Evolutionary conservation across 1,284 basidiomycete species (phyloP), one percentile per base, ranked within the genome.

Genomic region (Fistulina hepatica): DNA sequence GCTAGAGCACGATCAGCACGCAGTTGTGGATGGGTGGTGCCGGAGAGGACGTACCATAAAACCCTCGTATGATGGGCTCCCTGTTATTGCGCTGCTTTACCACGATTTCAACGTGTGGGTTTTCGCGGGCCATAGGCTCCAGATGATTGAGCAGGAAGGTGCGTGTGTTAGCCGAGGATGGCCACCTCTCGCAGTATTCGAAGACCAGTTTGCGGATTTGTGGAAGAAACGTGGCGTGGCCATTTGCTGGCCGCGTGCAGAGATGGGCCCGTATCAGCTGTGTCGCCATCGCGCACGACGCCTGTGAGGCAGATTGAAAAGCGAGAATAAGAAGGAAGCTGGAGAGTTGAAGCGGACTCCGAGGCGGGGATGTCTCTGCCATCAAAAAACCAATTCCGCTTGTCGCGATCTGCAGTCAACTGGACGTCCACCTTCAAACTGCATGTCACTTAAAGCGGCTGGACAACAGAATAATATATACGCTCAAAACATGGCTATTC

Each of bases 91-190:
- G 67, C 59, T 82, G 78, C 52, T 71, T 76, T 32, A 86, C 74
- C 26, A 86, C 81, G 44, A 88, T 63, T 55, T 88, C 84, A 43
- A 86, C 79, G 54, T 88, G 84, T 0, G 83, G 81, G 54, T 86
- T 76, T 44, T 67, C 56, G 42, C 64, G 68, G 9, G 84, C 84
- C 40, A 86, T 59, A 13, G 61, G 48, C 52, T 77, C 69, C 40
- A 83, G 60, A 44, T 77, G 64, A 42, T 71, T 75, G 51, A 65
- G 58, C 48, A 91, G 59, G 55, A 72, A 90, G 10, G 65, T 69
- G 48, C 86, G 75, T 4, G 81, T 67, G 51, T 76, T 76, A 23
- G 67, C 57, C 1, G 82, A 86, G 6, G 83, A 80, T 1, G 81
- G 73, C 73, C 79, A 84, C 43, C 70, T 72, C 52, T 89, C 77